Evolutionary conservation across 1,284 basidiomycete genomes (phyloP).

Genomic region (Schizophyllum commune): DNA sequence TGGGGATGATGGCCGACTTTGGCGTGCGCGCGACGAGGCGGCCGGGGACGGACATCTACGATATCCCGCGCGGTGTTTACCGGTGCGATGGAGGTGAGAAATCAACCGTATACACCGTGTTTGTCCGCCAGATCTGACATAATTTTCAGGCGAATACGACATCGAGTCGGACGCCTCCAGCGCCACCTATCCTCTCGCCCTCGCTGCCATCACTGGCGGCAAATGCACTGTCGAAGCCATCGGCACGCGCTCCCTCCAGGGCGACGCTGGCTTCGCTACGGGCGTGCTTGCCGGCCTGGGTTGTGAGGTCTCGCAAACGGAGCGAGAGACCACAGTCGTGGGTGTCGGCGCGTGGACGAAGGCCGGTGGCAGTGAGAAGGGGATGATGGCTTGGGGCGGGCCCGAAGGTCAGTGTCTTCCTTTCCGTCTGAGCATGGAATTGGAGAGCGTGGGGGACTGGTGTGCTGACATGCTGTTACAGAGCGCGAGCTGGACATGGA

Average conservation of each 20-base stretch:
- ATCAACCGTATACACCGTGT: background rate
- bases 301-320: slow-evolving; percentile 84
- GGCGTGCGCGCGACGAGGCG: slow-evolving; percentile 76
- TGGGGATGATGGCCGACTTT: slow-evolving; percentile 97
- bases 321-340: slow-evolving; percentile 84
- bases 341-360: slow-evolving; percentile 30
- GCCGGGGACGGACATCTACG: slow-evolving; percentile 67
- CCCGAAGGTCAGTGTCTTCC: background rate
- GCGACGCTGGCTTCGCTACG: slow-evolving; percentile 92
- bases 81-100: background rate
- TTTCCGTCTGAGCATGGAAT: too few relatives aligned
- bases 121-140: slow-evolving; percentile 7
- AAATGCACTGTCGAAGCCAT: slow-evolving; percentile 92
- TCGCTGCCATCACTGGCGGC: slow-evolving; percentile 94
- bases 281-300: slow-evolving; percentile 95
- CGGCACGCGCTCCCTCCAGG: slow-evolving; percentile 86
- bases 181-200: slow-evolving; percentile 94
- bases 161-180: slow-evolving; percentile 96
- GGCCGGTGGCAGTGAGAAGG: background rate
- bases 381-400: background rate
- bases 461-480: slow-evolving; percentile 58
- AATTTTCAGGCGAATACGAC: slow-evolving; percentile 74
- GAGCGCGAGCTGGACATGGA: slow-evolving; percentile 95
- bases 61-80: slow-evolving; percentile 81
- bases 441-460: too few relatives aligned